Evolutionary conservation across 2,329 filamentous ascomycete species (phyloP).

Genomic region (Tricladium varicosporioides): DNA sequence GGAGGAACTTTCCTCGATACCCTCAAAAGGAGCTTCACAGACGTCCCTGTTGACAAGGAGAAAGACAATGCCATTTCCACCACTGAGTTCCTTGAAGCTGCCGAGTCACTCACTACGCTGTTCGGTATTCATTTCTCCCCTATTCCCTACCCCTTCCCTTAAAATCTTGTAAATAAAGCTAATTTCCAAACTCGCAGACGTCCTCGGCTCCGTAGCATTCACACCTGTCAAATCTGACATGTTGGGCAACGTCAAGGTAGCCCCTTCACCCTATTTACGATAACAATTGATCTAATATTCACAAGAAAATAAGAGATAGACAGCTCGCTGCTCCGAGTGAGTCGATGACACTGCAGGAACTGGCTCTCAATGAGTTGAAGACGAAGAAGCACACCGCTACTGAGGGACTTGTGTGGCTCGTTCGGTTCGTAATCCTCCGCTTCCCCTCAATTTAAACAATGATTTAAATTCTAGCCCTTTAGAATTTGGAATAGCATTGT

Average conservation of each 20-base stretch:
- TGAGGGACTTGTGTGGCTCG: conserved; percentile 88
- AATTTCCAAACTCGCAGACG: conserved; percentile 43
- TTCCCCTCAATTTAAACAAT: background rate
- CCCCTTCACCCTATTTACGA: conserved; percentile 13
- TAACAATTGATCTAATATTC: conserved; percentile 3
- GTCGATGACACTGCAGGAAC: conserved; percentile 80
- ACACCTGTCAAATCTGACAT: conserved; percentile 89
- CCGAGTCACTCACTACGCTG: conserved; percentile 80
- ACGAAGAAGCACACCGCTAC: conserved; percentile 84
- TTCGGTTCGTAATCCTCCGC: conserved; percentile 58
- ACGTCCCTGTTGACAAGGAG: conserved; percentile 72
- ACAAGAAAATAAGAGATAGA: conserved; percentile 83
- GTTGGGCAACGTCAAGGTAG: conserved; percentile 84
- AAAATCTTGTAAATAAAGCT: background rate
- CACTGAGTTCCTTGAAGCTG: conserved; percentile 84
- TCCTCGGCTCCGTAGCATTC: conserved; percentile 73
- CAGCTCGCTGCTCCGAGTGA: conserved; percentile 74
- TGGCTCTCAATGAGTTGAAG: conserved; percentile 84
- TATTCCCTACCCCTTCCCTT: background rate
- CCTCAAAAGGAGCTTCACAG: conserved; percentile 77
- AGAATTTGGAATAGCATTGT: background rate
- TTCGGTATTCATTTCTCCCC: conserved; percentile 60
- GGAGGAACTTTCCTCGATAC: conserved; percentile 76
- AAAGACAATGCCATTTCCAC: conserved; percentile 79
- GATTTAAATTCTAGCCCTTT: background rate